Conservation (phyloP, 2,329 filamentous ascomycete genomes). For the Cladosporium austrohemisphaericum region DNA sequence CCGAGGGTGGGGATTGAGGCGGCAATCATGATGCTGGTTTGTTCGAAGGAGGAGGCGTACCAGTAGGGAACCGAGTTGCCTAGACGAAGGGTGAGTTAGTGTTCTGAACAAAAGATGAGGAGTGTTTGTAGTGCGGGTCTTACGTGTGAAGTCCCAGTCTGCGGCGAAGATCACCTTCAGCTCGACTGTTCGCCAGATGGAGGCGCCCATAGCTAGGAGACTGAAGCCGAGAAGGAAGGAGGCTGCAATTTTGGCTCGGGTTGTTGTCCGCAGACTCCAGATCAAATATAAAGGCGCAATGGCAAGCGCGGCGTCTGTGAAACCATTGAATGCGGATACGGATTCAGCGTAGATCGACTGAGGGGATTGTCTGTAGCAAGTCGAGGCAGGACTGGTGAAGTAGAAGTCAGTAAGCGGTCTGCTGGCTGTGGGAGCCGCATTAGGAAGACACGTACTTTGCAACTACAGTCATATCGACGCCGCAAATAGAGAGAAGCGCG, state of each 20-base stretch:
- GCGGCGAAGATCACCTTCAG: conserved; percentile 3
- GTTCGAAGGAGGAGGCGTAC: conserved; percentile 15
- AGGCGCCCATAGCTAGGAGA: neutral
- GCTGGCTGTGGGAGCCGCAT: fast-evolving
- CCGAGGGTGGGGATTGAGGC: conserved; percentile 8
- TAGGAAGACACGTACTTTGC: conserved; percentile 1
- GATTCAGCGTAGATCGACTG: conserved; percentile 3
- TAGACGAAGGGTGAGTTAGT: too few relatives aligned
- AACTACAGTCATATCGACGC: neutral
- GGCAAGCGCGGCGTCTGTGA: conserved; percentile 5
- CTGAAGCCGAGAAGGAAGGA: conserved; percentile 1
- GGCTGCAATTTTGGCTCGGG: conserved; percentile 1
- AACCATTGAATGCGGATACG: conserved; percentile 5
- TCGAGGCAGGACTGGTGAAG: neutral
- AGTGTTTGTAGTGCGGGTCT: neutral
- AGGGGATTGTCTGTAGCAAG: conserved; percentile 4
- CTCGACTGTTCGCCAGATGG: conserved; percentile 7
- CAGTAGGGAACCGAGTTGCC: conserved; percentile 5
- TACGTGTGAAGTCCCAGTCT: conserved; percentile 13
- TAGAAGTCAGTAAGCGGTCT: neutral
- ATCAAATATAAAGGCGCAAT: conserved; percentile 1
- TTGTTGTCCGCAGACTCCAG: conserved; percentile 4
- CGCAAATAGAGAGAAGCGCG: neutral
- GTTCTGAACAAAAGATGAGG: too few relatives aligned
- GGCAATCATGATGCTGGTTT: conserved; percentile 10